These are phyloP conservation scores for Xylaria digitata DNA, from an alignment of 2,329 filamentous ascomycete species.

Conservation along the genomic window DNA sequence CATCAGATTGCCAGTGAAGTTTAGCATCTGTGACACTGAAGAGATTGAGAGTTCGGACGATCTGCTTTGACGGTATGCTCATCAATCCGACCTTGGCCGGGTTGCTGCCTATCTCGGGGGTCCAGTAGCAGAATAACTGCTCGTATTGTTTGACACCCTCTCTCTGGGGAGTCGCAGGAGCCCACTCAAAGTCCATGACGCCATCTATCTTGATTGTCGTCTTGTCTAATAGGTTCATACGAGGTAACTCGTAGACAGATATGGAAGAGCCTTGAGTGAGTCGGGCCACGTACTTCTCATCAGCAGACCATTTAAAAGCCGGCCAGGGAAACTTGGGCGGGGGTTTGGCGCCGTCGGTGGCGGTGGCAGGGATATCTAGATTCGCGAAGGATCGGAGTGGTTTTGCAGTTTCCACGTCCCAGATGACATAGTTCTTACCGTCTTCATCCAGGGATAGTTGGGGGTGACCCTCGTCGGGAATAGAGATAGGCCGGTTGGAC, in stretches of 20 bases:
- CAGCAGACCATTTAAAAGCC: conserved; percentile 98
- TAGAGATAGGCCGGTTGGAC: conserved; percentile 92
- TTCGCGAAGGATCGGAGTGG: conserved; percentile 94
- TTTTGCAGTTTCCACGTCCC: conserved; percentile 91
- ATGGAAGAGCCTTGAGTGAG: conserved; percentile 90
- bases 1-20: conserved; percentile 98
- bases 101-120: conserved; percentile 96
- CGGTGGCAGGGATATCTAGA: conserved; percentile 79
- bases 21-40: conserved; percentile 99
- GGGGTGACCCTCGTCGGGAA: conserved; percentile 87
- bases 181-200: conserved; percentile 98
- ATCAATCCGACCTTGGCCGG: conserved; percentile 97
- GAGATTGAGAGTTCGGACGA: conserved; percentile 92
- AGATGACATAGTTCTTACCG: conserved; percentile 99
- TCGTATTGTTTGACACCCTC: conserved; percentile 92
- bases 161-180: conserved; percentile 81
- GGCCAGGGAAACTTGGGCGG: conserved; percentile 95
- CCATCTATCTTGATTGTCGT: conserved; percentile 95
- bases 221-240: conserved; percentile 92
- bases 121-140: conserved; percentile 98
- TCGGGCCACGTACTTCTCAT: conserved; percentile 96
- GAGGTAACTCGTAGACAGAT: conserved; percentile 87
- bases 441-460: conserved; percentile 91
- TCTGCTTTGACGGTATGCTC: conserved; percentile 93
- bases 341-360: conserved; percentile 72